Percentiles rank a stretch among this genome's conserved stretches.
phyloP scores from a whole-genome alignment of 176 grass and related monocot genomes.

The Phoenix roebelenii region DNA sequence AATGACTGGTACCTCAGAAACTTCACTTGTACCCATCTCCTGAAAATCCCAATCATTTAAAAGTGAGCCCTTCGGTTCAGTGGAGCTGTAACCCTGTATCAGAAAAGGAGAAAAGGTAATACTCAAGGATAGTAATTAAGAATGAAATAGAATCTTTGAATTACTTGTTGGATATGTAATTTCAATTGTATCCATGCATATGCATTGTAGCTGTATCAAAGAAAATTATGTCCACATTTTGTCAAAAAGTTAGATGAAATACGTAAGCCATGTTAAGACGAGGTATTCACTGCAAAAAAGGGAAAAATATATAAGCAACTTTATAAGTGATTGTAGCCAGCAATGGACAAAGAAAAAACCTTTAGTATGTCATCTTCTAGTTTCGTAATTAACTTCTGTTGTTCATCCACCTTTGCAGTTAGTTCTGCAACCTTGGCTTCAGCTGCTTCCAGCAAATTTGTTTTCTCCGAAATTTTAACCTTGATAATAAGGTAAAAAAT shows the following conservation, averaged over 20 bases:
- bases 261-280: too few relatives aligned
- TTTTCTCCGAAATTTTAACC: constrained; percentile 98
- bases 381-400: constrained; percentile 86
- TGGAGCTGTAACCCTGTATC: constrained; percentile 72
- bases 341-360: constrained; percentile 40
- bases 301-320: too few relatives aligned
- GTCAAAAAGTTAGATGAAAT: too few relatives aligned
- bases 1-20: constrained; percentile 59
- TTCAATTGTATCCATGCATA: too few relatives aligned
- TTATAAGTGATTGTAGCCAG: neutral
- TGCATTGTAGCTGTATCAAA: too few relatives aligned
- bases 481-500: constrained; percentile 15
- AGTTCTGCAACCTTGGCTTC: constrained; percentile 60
- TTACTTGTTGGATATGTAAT: neutral
- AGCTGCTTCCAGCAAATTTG: constrained; percentile 62
- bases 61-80: constrained; percentile 60
- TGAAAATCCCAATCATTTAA: constrained; percentile 96
- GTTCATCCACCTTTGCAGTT: constrained; percentile 75
- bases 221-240: too few relatives aligned
- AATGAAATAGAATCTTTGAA: neutral
- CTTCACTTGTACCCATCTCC: constrained; percentile 82
- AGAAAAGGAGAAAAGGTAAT: neutral
- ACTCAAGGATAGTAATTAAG: neutral
- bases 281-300: too few relatives aligned
- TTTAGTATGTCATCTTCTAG: constrained; percentile 98